Evolutionary conservation across 1,284 basidiomycete genomes (phyloP).

Genomic region (Irpex sp.): DNA sequence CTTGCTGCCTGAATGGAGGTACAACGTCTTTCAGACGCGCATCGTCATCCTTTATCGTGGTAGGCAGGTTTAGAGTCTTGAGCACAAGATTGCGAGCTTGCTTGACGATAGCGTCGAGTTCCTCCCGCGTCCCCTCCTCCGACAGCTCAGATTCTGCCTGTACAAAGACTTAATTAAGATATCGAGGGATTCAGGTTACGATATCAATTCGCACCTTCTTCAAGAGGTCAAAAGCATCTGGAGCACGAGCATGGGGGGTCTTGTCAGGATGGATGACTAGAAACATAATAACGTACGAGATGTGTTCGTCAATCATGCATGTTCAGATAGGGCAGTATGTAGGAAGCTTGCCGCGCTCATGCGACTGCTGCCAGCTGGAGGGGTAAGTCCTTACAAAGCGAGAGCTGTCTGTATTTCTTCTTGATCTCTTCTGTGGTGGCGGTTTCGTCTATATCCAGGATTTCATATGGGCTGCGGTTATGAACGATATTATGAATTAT

Average conservation of each 20-base stretch:
- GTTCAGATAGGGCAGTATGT: neutral
- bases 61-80: conserved; percentile 53
- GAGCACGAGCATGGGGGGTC: conserved; percentile 68
- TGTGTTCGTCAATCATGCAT: conserved; percentile 2
- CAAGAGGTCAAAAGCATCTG: conserved; percentile 78
- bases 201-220: conserved; percentile 59
- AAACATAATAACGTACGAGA: conserved; percentile 36
- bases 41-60: conserved; percentile 50
- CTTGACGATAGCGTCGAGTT: conserved; percentile 70
- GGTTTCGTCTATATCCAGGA: conserved; percentile 61
- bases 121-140: conserved; percentile 67
- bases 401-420: conserved; percentile 75
- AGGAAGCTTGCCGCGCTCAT: conserved; percentile 1
- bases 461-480: conserved; percentile 54
- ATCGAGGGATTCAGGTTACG: neutral
- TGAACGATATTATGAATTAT: no score
- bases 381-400: conserved; percentile 55
- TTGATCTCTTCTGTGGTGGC: conserved; percentile 70
- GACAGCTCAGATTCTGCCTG: conserved; percentile 78
- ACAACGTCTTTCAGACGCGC: conserved; percentile 46
- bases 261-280: conserved; percentile 86
- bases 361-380: neutral
- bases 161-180: conserved; percentile 2
- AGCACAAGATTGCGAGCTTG: conserved; percentile 62
- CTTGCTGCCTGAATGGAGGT: conserved; percentile 57